These are phyloP conservation scores for Cutaneotrichosporon mucoides DNA, from an alignment of 1,284 basidiomycete genomes.

Conservation along the genomic window DNA sequence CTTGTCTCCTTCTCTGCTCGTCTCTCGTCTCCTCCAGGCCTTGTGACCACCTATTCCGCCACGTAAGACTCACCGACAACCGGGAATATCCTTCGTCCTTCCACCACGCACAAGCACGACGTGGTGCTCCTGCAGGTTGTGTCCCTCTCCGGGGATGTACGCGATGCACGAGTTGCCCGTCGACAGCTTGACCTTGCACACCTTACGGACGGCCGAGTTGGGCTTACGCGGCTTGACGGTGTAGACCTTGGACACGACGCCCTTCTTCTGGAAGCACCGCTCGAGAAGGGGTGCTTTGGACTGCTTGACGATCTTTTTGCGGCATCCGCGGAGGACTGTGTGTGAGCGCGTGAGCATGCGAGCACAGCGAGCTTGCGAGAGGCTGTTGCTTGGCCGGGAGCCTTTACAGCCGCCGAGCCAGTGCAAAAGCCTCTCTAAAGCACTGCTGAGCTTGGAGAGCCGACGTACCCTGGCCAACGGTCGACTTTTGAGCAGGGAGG, in stretches of 20 bases:
- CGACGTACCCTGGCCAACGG: slow-evolving; percentile 66
- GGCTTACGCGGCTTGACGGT: slow-evolving; percentile 93
- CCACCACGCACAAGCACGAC: slow-evolving; percentile 93
- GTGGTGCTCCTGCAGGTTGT: slow-evolving; percentile 96
- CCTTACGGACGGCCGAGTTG: slow-evolving; percentile 97
- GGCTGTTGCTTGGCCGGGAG: no score
- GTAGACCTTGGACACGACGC: slow-evolving; percentile 79
- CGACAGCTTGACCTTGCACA: slow-evolving; percentile 86
- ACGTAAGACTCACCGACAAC: slow-evolving; percentile 85
- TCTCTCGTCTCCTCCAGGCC: not conserved
- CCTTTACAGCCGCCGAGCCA: no score
- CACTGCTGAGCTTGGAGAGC: no score
- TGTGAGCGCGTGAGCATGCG: no score
- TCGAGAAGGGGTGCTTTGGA: slow-evolving; percentile 74
- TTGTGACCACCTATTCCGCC: no score
- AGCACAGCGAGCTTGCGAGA: not conserved
- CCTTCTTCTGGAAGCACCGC: slow-evolving; percentile 77
- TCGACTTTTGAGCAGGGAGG: slow-evolving; percentile 55
- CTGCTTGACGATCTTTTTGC: slow-evolving; percentile 42
- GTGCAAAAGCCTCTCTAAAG: no score
- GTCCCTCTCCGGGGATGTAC: slow-evolving; percentile 96
- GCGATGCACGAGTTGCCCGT: slow-evolving; percentile 87
- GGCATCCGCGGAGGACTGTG: slow-evolving; percentile 38
- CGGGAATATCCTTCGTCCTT: slow-evolving; percentile 93
- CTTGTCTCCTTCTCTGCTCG: not conserved